Percentiles rank a stretch among this genome's conserved stretches.
Evolutionary conservation across 75 land plant genomes (phyloP).

Genomic region (Selaginella moellendorffii): DNA sequence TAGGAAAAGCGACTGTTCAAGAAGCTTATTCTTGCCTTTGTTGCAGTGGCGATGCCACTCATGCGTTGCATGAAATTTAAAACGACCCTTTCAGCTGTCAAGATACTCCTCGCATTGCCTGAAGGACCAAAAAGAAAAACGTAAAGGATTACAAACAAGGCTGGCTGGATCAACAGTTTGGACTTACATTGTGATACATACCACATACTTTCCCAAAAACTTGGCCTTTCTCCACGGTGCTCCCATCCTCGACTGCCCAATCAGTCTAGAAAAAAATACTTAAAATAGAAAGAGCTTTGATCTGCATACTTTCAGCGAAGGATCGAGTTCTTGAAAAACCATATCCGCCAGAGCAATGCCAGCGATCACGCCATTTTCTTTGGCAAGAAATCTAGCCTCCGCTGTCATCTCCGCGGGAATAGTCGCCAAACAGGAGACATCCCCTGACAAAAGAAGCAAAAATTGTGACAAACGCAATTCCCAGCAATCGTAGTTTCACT

Average conservation of each 20-base stretch:
- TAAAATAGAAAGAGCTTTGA: not conserved
- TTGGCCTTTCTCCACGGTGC: constrained; percentile 44
- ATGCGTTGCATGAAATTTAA: constrained; percentile 97
- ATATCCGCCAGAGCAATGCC: constrained; percentile 88
- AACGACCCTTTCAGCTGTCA: constrained; percentile 83
- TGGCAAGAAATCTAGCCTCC: constrained; percentile 84
- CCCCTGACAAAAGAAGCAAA: constrained; percentile 37
- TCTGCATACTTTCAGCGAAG: constrained; percentile 50
- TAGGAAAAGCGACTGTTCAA: no score
- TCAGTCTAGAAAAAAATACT: constrained; percentile 22
- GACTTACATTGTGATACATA: constrained; percentile 18
- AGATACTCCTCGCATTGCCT: constrained; percentile 76
- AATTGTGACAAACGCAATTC: constrained; percentile 3
- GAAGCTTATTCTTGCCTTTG: constrained; percentile 64
- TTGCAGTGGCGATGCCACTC: constrained; percentile 95
- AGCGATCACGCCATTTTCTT: constrained; percentile 85
- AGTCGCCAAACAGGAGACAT: constrained; percentile 84
- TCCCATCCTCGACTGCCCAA: constrained; percentile 73
- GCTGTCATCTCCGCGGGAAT: constrained; percentile 58
- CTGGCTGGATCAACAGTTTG: not conserved
- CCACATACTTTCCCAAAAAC: constrained; percentile 77
- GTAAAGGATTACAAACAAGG: not conserved
- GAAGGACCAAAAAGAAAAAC: constrained; percentile 34
- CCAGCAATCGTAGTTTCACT: not conserved
- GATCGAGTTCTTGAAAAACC: constrained; percentile 79